These are phyloP conservation scores for Trichoderma gamsii DNA, from an alignment of 495 filamentous ascomycete genomes.

Conservation along the genomic window DNA sequence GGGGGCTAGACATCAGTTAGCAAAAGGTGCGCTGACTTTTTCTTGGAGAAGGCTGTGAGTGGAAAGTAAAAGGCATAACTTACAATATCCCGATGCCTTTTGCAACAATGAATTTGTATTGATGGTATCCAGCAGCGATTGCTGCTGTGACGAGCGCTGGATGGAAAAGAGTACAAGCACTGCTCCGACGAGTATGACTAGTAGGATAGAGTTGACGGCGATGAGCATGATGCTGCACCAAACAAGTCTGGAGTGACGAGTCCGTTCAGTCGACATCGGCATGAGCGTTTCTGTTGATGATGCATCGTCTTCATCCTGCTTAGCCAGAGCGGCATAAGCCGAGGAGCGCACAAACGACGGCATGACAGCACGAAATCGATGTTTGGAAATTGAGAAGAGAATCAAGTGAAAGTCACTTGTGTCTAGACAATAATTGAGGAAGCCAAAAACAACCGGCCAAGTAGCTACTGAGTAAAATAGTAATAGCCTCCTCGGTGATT, in stretches of 20 bases:
- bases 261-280: background rate
- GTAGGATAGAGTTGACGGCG: background rate
- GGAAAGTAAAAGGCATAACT: background rate
- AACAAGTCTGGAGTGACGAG: background rate
- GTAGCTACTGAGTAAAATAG: background rate
- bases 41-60: too few species aligned
- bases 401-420: background rate
- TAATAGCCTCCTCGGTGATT: background rate
- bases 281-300: background rate
- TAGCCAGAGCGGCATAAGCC: background rate
- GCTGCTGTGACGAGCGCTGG: background rate
- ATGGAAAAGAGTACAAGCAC: background rate
- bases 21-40: background rate
- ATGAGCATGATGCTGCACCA: background rate
- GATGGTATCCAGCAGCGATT: background rate
- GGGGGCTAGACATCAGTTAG: background rate
- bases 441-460: background rate
- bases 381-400: background rate
- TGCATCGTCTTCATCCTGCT: background rate
- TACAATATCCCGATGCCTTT: constrained; percentile 2
- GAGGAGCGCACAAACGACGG: background rate
- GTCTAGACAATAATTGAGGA: background rate
- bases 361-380: background rate
- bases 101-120: background rate
- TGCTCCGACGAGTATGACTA: background rate